Percentiles rank a stretch among this genome's conserved stretches.
Conservation (phyloP, 306 rosid species). For the Datisca glomerata region DNA sequence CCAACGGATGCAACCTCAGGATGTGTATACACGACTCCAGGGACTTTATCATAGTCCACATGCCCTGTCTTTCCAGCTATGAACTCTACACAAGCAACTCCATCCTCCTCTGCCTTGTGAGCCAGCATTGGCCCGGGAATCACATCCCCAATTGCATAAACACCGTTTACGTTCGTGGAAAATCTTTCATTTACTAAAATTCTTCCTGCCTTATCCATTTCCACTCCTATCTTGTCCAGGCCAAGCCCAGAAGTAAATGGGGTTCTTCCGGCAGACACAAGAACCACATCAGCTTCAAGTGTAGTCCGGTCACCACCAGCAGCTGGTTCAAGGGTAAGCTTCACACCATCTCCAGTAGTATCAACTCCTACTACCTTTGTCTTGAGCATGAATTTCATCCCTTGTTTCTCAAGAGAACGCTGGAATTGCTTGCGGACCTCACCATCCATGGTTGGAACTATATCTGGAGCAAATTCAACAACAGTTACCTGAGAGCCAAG, state of each 20-base stretch:
- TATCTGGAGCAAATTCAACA: constrained; percentile 86
- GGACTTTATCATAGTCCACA: constrained; percentile 97
- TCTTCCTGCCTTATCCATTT: constrained; percentile 69
- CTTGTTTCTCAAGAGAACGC: constrained; percentile 91
- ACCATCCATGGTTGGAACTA: constrained; percentile 89
- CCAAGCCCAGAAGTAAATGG: constrained; percentile 86
- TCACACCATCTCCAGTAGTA: constrained; percentile 76
- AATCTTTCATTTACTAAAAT: constrained; percentile 78
- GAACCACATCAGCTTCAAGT: constrained; percentile 88
- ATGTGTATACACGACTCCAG: constrained; percentile 89
- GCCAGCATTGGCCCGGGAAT: constrained; percentile 99
- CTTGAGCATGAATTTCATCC: constrained; percentile 80
- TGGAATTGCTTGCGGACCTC: constrained; percentile 93
- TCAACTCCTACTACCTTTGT: constrained; percentile 96
- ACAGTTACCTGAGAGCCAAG: constrained; percentile 86
- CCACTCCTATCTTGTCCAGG: constrained; percentile 79
- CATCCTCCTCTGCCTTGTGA: constrained; percentile 99
- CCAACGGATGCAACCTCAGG: constrained; percentile 98
- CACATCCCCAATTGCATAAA: constrained; percentile 88
- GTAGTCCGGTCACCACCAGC: constrained; percentile 80
- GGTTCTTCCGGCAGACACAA: constrained; percentile 91
- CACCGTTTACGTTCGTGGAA: constrained; percentile 61
- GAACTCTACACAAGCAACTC: constrained; percentile 95
- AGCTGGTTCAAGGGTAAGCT: constrained; percentile 81
- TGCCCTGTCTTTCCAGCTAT: constrained; percentile 95